Evolutionary conservation across 345 rosid species (phyloP), one percentile per base, ranked within the genome.

Genomic region (Geranium brycei): DNA sequence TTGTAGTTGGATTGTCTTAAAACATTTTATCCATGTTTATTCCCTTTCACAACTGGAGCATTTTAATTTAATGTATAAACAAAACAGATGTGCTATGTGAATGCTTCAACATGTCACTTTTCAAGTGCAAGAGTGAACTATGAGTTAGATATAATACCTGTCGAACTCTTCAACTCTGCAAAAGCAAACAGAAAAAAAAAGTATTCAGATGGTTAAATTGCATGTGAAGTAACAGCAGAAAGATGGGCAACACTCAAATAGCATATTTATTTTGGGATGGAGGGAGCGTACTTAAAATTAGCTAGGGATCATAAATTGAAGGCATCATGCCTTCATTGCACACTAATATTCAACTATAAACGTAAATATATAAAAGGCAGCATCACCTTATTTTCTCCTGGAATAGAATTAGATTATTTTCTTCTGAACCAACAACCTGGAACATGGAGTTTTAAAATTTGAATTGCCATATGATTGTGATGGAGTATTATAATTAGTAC

Each of bases 301-400:
- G 35, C 31, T 58, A 75, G 65, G 72, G 41, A 32, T 64, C 62
- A 61, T 17, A 41, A 62, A 16, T 58, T 57, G 19, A 40, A 61
- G 19, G 19, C 11, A 47, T 13, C 15, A 7, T 47, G 47, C 13
- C 15, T 47, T 47, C 53, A 13, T 47, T 47, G 53, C 14, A 47
- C 53, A 19, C 12, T 67, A n/a, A 7, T 18, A 59, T 64, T 23
- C 17, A 57, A 30, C 53, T 30, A 62, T 35, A 55, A 66, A 69
- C 14, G 31, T 55, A 62, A 77, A 66, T 19, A 57, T 61, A 63
- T 1, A 57, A 51, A 57, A 51, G 61, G 40, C 31, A 60, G 35
- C 63, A 60, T 72, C 69, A 93, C 99, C 99, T 90, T 81, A 93
- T 90, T 74, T 83, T 93, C 80, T 90, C 93, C 71, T 88, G 96